Evolutionary conservation across 2,329 filamentous ascomycete genomes (phyloP).

Genomic region (Sporothrix schenckii): DNA sequence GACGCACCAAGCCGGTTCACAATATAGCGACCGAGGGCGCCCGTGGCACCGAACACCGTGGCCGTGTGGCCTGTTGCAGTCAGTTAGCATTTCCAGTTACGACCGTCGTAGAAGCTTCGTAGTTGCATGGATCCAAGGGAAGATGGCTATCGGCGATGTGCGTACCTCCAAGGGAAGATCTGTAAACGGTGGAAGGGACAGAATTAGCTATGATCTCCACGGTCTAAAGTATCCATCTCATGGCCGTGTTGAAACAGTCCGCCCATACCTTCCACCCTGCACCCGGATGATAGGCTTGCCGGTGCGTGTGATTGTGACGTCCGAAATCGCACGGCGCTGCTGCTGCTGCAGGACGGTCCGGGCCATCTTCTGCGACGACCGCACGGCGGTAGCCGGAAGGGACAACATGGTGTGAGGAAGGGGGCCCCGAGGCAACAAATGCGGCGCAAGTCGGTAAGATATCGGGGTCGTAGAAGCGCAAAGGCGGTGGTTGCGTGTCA

Average conservation of each 20-base stretch:
- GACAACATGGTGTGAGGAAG: constrained; percentile 32
- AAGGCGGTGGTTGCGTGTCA: constrained; percentile 30
- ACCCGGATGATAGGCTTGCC: constrained; percentile 91
- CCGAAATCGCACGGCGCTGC: constrained; percentile 64
- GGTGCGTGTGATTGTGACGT: constrained; percentile 91
- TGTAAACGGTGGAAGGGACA: constrained; percentile 43
- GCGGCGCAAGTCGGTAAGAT: neutral
- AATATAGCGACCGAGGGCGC: constrained; percentile 94
- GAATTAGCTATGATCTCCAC: constrained; percentile 22
- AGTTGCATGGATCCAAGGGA: too few relatives aligned
- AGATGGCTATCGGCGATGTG: neutral
- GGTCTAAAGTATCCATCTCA: neutral
- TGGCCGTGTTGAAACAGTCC: constrained; percentile 33
- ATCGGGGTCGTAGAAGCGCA: neutral
- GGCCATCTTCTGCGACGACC: constrained; percentile 54
- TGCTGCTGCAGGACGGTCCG: constrained; percentile 55
- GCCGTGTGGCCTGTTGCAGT: constrained; percentile 76
- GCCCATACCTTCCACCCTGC: constrained; percentile 82
- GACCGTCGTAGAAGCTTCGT: neutral
- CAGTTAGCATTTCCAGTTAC: constrained; percentile 2
- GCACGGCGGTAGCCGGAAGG: constrained; percentile 54
- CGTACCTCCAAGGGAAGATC: constrained; percentile 84
- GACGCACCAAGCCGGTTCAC: constrained; percentile 82
- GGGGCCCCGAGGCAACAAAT: constrained; percentile 9
- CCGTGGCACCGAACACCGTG: constrained; percentile 96